Evolutionary conservation across 2,329 filamentous ascomycete genomes (phyloP), one percentile per base, ranked within the genome.

Genomic region (Talaromyces amestolkiae): DNA sequence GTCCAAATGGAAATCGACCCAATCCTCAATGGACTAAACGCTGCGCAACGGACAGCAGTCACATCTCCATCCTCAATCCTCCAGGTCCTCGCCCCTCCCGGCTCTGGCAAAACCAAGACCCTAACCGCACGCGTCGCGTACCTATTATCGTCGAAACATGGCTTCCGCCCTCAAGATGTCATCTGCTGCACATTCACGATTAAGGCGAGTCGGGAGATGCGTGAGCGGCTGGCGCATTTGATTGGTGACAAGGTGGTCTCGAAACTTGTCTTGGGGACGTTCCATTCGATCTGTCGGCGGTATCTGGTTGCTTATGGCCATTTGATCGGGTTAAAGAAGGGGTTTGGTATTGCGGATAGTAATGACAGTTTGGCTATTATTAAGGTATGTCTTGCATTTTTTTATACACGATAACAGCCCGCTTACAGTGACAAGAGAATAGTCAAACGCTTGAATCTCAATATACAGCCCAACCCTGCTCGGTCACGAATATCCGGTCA

Each of bases 181-280:
- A 89, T 99, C 66, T 94, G 97, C 66, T 95, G 94, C 68, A 98
- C 94, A 0, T 99, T 99, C 75, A 99, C 95, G 1, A 93, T 97
- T 76, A 98, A 98, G 77, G 93, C 95, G 0, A 92, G 93, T 19
- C 86, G 85, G 19, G 94, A 98, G 80, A 99, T 99, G 94, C 92
- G 93, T 72, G 88, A 92, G 73, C 87, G 94, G 8, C 91, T 98
- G 65, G 87, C 89, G 0, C 89, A 85, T 66, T 84, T 91, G n/a
- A 83, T 98, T n/a, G 93, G 93, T 1, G 85, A 90, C 67, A 89
- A 89, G 6, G 80, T 89, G 17, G 91, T 93, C 74, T 88, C 85
- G 63, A 91, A 88, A 72, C 83, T 99, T 69, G 86, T 97, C 37
- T 82, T 99, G 3, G 94, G 94, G 19, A 99, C 95, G 0, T 98